Evolutionary conservation across 2,329 filamentous ascomycete species (phyloP), one percentile per base, ranked within the genome.

Genomic region (Aspergillus neotritici): DNA sequence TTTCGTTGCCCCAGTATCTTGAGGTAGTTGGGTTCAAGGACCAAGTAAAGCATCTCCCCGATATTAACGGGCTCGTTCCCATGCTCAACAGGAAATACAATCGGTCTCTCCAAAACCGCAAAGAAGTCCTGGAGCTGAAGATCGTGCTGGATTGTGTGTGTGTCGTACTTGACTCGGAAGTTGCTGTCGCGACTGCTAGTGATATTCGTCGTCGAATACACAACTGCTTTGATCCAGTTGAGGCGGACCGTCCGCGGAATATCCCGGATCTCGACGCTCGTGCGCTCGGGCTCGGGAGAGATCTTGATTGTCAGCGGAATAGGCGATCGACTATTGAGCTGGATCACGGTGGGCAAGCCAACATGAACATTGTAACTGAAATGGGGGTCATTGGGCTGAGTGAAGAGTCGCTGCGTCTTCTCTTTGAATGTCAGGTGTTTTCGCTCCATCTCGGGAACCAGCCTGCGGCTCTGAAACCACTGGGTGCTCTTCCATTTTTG

Each of bases 351-450:
- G 0, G 68, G 67, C 2, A 52, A 48, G 2, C 54, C 47, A 2
- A 64, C 38, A 5, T 59, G 40, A 1, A 67, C 13, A 0, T 48
- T 41, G 31, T 60, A 68, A 0, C 15, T 25, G 2, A 68, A 56
- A 1, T 38, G 29, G 0, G 69, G 69, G 0, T 67, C 56, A n/a
- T 57, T 65, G 9, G 63, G 60, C 1, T 59, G 58, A 2, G 48
- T 47, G 4, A 71, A 61, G 2, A 67, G 37, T 29, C 60, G 57
- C 7, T 58, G 60, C 1, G 58, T 54, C 41, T 58, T 67, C 36
- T 67, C 62, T 9, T 53, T 60, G 21, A 70, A 52, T 0, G 57
- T 55, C 12, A 70, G 40, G 3, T 62, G 53, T 0, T 38, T 54
- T 4, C 56, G 21, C 14, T 60, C 54, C 53, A 60, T 59, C 0